Conservation (phyloP, 495 filamentous ascomycete genomes). For the Bathelium albidoporum region DNA sequence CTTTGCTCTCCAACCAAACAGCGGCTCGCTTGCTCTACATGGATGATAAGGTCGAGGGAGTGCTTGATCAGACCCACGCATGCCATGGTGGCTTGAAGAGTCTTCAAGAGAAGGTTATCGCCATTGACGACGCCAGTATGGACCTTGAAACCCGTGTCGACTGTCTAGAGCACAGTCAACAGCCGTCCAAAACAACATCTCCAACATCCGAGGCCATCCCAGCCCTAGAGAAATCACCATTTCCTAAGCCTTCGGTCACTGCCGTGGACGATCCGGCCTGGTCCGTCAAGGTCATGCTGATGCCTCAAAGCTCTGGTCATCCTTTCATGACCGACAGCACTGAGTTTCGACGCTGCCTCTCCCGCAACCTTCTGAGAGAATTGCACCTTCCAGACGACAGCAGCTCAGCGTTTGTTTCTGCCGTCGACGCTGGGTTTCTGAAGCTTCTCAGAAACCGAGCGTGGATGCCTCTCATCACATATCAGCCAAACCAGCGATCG, state of each 20-base stretch:
- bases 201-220: slow-evolving; percentile 16
- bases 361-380: slow-evolving; percentile 22
- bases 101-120: slow-evolving; percentile 17
- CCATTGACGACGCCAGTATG: slow-evolving; percentile 24
- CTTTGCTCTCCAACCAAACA: slow-evolving; percentile 10
- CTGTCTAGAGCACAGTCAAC: slow-evolving; percentile 11
- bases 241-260: neutral
- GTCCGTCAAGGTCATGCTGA: neutral
- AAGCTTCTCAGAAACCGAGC: slow-evolving; percentile 19
- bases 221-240: slow-evolving; percentile 6
- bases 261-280: neutral
- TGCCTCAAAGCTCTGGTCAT: neutral
- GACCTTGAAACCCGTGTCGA: slow-evolving; percentile 23
- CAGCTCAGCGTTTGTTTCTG: slow-evolving; percentile 20
- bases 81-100: slow-evolving; percentile 21
- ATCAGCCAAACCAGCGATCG: slow-evolving; percentile 14
- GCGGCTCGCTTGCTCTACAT: slow-evolving; percentile 18
- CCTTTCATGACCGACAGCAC: slow-evolving; percentile 11
- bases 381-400: slow-evolving; percentile 19
- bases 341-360: slow-evolving; percentile 21
- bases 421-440: slow-evolving; percentile 20
- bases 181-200: slow-evolving; percentile 14
- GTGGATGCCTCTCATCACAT: slow-evolving; percentile 23
- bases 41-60: slow-evolving; percentile 26
- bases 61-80: slow-evolving; percentile 24